phyloP scores from a whole-genome alignment of 805 yeast genomes.

The Cyberlindnera mrakii region DNA sequence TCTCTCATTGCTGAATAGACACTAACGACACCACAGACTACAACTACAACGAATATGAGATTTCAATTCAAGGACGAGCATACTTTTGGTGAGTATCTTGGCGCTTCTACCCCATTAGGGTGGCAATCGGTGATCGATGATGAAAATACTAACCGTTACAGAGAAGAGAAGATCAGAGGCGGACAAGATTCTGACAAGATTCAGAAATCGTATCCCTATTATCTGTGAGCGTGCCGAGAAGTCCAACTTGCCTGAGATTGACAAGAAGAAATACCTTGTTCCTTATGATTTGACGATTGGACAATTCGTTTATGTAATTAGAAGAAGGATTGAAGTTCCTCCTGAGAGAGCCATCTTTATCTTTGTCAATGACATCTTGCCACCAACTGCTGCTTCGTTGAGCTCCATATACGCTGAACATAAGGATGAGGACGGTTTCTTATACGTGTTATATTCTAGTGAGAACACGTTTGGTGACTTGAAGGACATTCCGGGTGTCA shows the following conservation, averaged over 20 bases:
- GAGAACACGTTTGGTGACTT: slow-evolving; percentile 87
- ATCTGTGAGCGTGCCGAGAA: slow-evolving; percentile 97
- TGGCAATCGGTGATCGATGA: neutral
- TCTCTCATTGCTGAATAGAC: no score
- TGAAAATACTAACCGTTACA: slow-evolving; percentile 16
- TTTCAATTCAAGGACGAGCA: slow-evolving; percentile 94
- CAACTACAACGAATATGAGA: slow-evolving; percentile 47
- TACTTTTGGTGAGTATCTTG: slow-evolving; percentile 70
- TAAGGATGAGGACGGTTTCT: slow-evolving; percentile 95
- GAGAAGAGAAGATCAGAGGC: slow-evolving; percentile 95
- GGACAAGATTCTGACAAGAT: slow-evolving; percentile 80
- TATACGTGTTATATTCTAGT: slow-evolving; percentile 93
- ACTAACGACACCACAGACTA: neutral
- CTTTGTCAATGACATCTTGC: slow-evolving; percentile 93
- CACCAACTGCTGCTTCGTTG: slow-evolving; percentile 97
- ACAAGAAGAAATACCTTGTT: slow-evolving; percentile 93
- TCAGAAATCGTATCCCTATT: slow-evolving; percentile 88
- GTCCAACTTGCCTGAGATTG: slow-evolving; percentile 92
- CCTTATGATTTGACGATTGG: slow-evolving; percentile 97
- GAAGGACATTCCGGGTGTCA: slow-evolving; percentile 2
- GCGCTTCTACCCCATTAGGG: no score
- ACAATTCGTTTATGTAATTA: slow-evolving; percentile 94
- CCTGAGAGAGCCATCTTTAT: slow-evolving; percentile 97
- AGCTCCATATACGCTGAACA: slow-evolving; percentile 93
- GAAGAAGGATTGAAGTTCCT: slow-evolving; percentile 92